These are phyloP conservation scores for Candida cerambycidarum DNA, from an alignment of 805 yeast species.

Conservation along the genomic window DNA sequence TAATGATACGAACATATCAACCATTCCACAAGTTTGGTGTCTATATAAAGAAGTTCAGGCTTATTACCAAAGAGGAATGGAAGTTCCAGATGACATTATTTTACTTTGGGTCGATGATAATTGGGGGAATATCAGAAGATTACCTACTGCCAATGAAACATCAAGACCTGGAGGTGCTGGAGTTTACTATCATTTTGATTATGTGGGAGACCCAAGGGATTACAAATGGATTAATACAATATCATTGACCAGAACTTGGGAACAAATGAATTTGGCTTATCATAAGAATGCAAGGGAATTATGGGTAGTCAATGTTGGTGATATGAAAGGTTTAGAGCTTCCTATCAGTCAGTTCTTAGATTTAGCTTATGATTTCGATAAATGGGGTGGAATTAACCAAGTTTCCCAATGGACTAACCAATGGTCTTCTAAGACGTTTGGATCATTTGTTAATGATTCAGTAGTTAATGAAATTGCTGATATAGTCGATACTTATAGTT, in stretches of 20 bases:
- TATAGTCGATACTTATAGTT: conserved; percentile 17
- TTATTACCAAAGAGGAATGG: conserved; percentile 18
- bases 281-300: conserved; percentile 18
- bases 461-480: conserved; percentile 17
- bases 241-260: conserved; percentile 23
- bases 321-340: conserved; percentile 23
- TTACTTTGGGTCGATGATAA: conserved; percentile 29
- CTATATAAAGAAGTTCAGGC: conserved; percentile 20
- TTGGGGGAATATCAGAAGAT: conserved; percentile 27
- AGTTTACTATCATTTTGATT: conserved; percentile 26
- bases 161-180: conserved; percentile 27
- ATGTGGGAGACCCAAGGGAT: conserved; percentile 27
- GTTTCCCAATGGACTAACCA: conserved; percentile 13
- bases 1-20: conserved; percentile 12
- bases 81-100: conserved; percentile 21
- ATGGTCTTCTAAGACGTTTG: conserved; percentile 17
- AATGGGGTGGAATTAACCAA: conserved; percentile 13
- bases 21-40: conserved; percentile 21
- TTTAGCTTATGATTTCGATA: conserved; percentile 17
- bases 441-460: conserved; percentile 8
- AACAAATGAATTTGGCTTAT: conserved; percentile 24
- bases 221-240: conserved; percentile 28
- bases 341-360: conserved; percentile 22
- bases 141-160: conserved; percentile 21
- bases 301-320: conserved; percentile 29